Evolutionary conservation across 2,329 filamentous ascomycete genomes (phyloP), one percentile per base, ranked within the genome.

Genomic region (Phialophora verrucosa): DNA sequence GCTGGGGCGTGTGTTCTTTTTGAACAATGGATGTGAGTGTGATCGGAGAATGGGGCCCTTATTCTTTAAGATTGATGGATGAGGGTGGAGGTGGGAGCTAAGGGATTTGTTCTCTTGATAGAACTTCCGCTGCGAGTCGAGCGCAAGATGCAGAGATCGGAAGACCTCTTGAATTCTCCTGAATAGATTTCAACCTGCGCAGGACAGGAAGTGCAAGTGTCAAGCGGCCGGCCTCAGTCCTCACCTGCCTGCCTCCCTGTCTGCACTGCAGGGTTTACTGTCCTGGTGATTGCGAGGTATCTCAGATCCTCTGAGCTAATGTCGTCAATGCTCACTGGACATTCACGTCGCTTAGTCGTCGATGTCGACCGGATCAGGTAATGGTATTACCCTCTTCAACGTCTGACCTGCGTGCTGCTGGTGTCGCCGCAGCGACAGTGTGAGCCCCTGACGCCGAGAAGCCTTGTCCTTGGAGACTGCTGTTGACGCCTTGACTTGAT

Each of bases 291-390:
- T 44, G 17, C 6, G 17, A 44, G 38, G 38, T 44, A 20, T 44
- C 38, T 42, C 17, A n/a, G 35, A 17, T 42, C 32, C 17, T 42
- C 35, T 42, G 35, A n/a, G 53, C 27, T 55, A 12, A n/a, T 14
- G 27, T 29, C 12, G 51, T 25, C 51, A 29, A 27, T 14, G 10
- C 27, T 17, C 27, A 17, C 27, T 14, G 11, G 27, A 29, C 53
- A 6, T 38, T 47, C n/a, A 31, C 53, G 51, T 62, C 27, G 17
- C 23, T 56, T n/a, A 57, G 20, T 49, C 32, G 53, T 38, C 11
- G 25, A 31, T 11, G 14, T 20, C 53, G 53, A 11, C 53, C 53
- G 7, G 10, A 56, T 38, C 53, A 32, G 53, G 53, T 20, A 31
- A 38, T 35, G 29, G 2, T n/a, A 7, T 56, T 14, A 2, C 32